phyloP scores from a whole-genome alignment of 2,329 filamentous ascomycete species.

The Coccinonectria pachysandricola region DNA sequence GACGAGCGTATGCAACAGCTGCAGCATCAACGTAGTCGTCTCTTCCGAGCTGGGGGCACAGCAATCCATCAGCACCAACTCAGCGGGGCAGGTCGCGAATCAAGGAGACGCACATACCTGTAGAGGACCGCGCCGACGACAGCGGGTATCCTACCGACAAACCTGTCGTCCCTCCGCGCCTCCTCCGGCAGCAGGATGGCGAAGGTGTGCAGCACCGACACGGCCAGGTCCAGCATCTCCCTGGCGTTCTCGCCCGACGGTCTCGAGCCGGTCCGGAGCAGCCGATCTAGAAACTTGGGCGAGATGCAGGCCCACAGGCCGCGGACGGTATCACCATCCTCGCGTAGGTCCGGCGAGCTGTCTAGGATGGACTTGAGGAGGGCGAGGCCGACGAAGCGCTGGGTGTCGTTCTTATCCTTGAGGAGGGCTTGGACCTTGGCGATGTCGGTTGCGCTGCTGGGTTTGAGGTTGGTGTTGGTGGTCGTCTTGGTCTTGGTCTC shows the following conservation, averaged over 20 bases:
- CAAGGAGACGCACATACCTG: conserved; percentile 39
- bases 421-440: conserved; percentile 47
- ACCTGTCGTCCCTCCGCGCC: conserved; percentile 31
- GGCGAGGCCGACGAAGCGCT: conserved; percentile 56
- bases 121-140: conserved; percentile 43
- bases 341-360: conserved; percentile 41
- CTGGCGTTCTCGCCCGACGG: conserved; percentile 34
- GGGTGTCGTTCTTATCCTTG: conserved; percentile 52
- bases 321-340: conserved; percentile 35
- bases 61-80: no score
- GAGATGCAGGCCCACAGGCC: conserved; percentile 50
- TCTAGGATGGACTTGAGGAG: conserved; percentile 57
- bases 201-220: conserved; percentile 55
- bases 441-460: conserved; percentile 14
- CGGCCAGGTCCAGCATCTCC: conserved; percentile 53
- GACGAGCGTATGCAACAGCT: conserved; percentile 47
- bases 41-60: conserved; percentile 40
- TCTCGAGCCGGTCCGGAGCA: conserved; percentile 44
- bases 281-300: conserved; percentile 52
- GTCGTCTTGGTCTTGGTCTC: no score
- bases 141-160: conserved; percentile 42
- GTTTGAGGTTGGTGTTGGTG: no score
- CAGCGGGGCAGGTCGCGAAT: no score
- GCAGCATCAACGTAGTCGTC: conserved; percentile 42
- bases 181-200: conserved; percentile 43